Conservation (phyloP, 805 yeast genomes). For the Lachancea fermentati region DNA sequence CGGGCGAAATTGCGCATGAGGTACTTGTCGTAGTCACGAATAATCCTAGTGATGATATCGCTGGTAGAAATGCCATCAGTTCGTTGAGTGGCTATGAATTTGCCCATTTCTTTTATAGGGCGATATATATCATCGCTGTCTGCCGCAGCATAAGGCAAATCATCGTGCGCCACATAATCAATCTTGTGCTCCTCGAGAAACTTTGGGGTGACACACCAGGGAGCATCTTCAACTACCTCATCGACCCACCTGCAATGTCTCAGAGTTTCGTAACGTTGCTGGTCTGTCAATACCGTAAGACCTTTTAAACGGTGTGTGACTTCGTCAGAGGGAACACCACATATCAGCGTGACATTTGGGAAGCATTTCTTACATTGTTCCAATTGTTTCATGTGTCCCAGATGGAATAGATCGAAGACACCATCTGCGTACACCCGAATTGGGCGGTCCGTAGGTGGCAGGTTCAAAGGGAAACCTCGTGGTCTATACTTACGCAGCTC, state of each 20-base stretch:
- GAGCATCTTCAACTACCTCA: conserved; percentile 90
- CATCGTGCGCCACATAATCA: conserved; percentile 98
- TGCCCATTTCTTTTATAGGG: conserved; percentile 86
- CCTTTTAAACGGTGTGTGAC: conserved; percentile 93
- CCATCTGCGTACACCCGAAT: conserved; percentile 97
- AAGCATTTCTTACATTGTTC: conserved; percentile 95
- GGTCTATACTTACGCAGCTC: conserved; percentile 76
- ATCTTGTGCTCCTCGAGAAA: conserved; percentile 74
- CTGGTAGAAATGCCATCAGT: conserved; percentile 96
- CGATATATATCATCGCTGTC: conserved; percentile 88
- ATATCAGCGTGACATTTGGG: conserved; percentile 75
- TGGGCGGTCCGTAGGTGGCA: conserved; percentile 82
- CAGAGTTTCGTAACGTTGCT: conserved; percentile 86
- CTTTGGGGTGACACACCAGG: conserved; percentile 88
- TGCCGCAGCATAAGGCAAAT: conserved; percentile 86
- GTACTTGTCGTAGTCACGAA: conserved; percentile 93
- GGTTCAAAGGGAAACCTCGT: conserved; percentile 64
- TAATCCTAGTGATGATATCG: conserved; percentile 91
- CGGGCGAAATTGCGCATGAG: conserved; percentile 95
- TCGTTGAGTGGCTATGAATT: conserved; percentile 90
- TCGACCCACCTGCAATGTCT: conserved; percentile 97
- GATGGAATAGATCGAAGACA: conserved; percentile 90
- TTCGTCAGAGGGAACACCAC: conserved; percentile 86
- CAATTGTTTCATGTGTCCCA: conserved; percentile 96
- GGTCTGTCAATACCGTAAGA: conserved; percentile 80